phyloP scores from a whole-genome alignment of 495 filamentous ascomycete species.

The Penicillium bovifimosum region DNA sequence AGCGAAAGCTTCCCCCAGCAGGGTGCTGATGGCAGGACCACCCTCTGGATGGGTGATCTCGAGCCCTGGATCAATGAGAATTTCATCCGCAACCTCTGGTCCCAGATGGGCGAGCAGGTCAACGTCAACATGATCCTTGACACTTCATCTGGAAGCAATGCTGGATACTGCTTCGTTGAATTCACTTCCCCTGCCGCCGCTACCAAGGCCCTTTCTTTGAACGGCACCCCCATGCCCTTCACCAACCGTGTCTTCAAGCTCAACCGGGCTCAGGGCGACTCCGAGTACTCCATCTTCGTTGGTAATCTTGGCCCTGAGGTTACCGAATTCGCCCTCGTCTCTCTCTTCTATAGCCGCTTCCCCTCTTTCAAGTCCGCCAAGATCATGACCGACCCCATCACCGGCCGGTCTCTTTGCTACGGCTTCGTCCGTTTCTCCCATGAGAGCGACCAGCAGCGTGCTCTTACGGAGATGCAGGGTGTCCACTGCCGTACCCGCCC shows the following conservation, averaged over 20 bases:
- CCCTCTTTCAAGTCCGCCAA: conserved; percentile 98
- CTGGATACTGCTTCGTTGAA: conserved; percentile 98
- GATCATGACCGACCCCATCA: conserved; percentile 99
- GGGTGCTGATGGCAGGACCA: conserved; percentile 67
- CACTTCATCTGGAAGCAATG: conserved; percentile 98
- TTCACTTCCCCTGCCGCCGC: conserved; percentile 80
- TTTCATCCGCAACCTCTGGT: conserved; percentile 93
- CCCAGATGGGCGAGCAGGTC: conserved; percentile 82
- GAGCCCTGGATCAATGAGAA: conserved; percentile 99
- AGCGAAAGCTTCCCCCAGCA: conserved; percentile 50
- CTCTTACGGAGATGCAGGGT: conserved; percentile 95
- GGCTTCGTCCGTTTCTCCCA: conserved; percentile 97
- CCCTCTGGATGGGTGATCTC: conserved; percentile 97
- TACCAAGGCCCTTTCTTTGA: conserved; percentile 80
- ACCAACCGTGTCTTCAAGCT: conserved; percentile 94
- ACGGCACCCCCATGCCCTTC: conserved; percentile 89
- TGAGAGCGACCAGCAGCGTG: conserved; percentile 90
- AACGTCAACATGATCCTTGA: conserved; percentile 99
- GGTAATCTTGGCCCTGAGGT: conserved; percentile 97
- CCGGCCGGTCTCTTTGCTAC: conserved; percentile 94
- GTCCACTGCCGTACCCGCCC: conserved; percentile 98
- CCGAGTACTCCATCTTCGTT: conserved; percentile 96
- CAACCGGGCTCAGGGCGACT: conserved; percentile 97
- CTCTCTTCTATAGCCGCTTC: conserved; percentile 93
- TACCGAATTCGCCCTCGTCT: conserved; percentile 96